A percentile compares a stretch with the other conserved stretches of the same genome.
Conservation (phyloP, 176 grass and related monocot genomes). For the Cenchrus americanus region DNA sequence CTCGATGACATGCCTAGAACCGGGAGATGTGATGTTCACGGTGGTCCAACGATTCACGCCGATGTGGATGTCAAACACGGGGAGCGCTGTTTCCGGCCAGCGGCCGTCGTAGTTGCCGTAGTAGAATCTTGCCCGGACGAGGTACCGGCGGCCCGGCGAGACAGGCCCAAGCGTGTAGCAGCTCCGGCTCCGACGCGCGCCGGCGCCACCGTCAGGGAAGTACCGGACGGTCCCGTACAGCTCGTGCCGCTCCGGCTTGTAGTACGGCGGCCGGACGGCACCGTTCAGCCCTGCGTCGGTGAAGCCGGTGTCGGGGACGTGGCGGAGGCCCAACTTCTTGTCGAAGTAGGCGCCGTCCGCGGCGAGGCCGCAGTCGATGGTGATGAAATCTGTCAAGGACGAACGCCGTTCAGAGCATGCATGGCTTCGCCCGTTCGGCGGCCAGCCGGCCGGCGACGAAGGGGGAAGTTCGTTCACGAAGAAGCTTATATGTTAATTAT, state of each 20-base stretch:
- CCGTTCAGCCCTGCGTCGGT: conserved; percentile 24
- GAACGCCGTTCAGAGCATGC: too few species aligned
- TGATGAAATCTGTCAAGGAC: conserved; percentile 33
- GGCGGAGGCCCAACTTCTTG: neutral
- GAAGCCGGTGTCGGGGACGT: conserved; percentile 39
- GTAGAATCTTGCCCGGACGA: conserved; percentile 37
- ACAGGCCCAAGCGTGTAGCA: conserved; percentile 49
- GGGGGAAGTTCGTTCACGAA: too few species aligned
- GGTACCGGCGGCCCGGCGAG: conserved; percentile 30
- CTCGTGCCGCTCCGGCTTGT: neutral
- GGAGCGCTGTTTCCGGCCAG: too few species aligned
- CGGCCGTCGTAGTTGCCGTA: conserved; percentile 34
- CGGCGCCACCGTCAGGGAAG: conserved; percentile 33
- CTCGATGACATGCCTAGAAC: neutral
- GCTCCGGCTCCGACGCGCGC: conserved; percentile 8
- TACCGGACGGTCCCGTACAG: conserved; percentile 34
- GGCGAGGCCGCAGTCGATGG: conserved; percentile 48
- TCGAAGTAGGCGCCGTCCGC: conserved; percentile 5
- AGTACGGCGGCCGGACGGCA: conserved; percentile 23
- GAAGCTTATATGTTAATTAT: too few species aligned
- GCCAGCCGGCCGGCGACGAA: too few species aligned
- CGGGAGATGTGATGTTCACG: too few species aligned
- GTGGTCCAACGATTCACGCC: too few species aligned
- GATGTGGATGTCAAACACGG: too few species aligned
- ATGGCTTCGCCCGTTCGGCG: too few species aligned